These are phyloP conservation scores for Trichoderma hamatum DNA, from an alignment of 2,329 filamentous ascomycete species.

Conservation along the genomic window DNA sequence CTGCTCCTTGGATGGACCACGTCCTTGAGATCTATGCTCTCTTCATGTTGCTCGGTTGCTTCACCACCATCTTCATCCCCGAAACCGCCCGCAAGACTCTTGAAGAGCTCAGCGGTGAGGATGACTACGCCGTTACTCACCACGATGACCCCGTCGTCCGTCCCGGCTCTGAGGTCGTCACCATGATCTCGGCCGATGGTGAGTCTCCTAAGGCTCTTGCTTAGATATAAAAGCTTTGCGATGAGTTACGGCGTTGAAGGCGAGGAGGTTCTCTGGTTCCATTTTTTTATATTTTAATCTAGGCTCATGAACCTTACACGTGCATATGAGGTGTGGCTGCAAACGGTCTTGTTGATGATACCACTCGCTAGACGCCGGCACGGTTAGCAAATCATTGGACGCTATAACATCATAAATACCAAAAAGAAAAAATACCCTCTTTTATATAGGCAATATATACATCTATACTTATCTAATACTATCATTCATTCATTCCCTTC, in stretches of 20 bases:
- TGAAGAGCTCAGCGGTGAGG: conserved; percentile 58
- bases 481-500: conserved; percentile 22
- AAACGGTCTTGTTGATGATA: conserved; percentile 20
- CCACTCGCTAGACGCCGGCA: conserved; percentile 20
- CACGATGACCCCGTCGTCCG: background rate
- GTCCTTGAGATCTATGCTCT: conserved; percentile 74
- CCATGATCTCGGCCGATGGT: conserved; percentile 16
- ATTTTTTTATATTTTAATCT: background rate
- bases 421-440: background rate
- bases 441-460: conserved; percentile 19
- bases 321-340: conserved; percentile 20
- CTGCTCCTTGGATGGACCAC: conserved; percentile 71
- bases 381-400: conserved; percentile 20
- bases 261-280: background rate
- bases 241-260: conserved; percentile 11
- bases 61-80: conserved; percentile 70
- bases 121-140: conserved; percentile 36
- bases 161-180: conserved; percentile 11
- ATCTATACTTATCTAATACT: conserved; percentile 22
- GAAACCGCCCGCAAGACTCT: conserved; percentile 77
- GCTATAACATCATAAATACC: background rate
- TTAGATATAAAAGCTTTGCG: background rate
- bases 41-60: conserved; percentile 74
- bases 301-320: conserved; percentile 14
- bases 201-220: conserved; percentile 14